Percentiles rank a stretch among this genome's conserved stretches.
Conservation (phyloP, 208 protist genomes). For the Trypanosoma boissoni region DNA sequence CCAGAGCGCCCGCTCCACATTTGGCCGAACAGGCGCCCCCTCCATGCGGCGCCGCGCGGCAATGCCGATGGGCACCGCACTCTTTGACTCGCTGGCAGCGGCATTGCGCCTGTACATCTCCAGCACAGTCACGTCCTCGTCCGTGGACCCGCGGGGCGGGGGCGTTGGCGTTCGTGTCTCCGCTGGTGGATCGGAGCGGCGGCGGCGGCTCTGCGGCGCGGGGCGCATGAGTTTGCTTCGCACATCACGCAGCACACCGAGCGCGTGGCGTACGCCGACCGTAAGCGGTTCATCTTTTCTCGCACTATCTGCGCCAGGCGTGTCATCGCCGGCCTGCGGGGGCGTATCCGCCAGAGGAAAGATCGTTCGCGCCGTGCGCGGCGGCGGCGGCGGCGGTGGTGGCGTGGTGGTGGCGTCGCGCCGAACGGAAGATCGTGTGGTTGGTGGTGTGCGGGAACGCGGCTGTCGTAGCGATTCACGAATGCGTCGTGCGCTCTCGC, state of each 20-base stretch:
- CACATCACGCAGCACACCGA: conserved; percentile 61
- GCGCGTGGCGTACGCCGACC: conserved; percentile 60
- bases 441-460: conserved; percentile 21
- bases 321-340: not conserved
- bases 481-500: conserved; percentile 61
- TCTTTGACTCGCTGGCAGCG: not conserved
- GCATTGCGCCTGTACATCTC: conserved; percentile 8
- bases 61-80: conserved; percentile 44
- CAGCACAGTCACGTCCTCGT: conserved; percentile 7
- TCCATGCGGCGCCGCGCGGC: conserved; percentile 48
- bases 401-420: conserved; percentile 2
- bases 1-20: conserved; percentile 62
- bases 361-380: conserved; percentile 21
- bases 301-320: not conserved
- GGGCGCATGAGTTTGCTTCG: conserved; percentile 38
- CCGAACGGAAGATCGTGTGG: conserved; percentile 14
- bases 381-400: not conserved
- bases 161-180: not conserved
- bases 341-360: conserved; percentile 11
- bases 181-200: not conserved
- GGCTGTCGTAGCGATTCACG: conserved; percentile 50
- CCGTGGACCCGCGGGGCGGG: not conserved
- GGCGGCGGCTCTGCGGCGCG: conserved; percentile 21
- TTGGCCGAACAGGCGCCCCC: conserved; percentile 30
- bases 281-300: conserved; percentile 20